Evolutionary conservation across 148 eudicot genomes (phyloP).

Genomic region (Persicaria maculosa): DNA sequence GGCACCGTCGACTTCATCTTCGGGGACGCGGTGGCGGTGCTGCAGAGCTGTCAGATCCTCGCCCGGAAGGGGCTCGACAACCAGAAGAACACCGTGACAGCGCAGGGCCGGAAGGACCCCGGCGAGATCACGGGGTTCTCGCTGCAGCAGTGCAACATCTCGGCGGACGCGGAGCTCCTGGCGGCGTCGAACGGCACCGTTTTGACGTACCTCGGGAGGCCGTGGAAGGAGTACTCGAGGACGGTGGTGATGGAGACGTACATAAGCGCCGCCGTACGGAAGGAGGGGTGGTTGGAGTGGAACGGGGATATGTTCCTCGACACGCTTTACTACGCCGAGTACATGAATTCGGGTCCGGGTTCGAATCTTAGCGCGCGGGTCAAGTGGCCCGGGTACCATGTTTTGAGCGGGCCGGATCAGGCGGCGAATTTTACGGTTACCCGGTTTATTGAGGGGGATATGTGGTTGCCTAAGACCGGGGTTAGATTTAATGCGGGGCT

Average conservation of each 20-base stretch:
- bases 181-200: conserved; percentile 21
- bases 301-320: conserved; percentile 29
- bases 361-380: conserved; percentile 33
- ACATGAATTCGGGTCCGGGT: conserved; percentile 44
- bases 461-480: conserved; percentile 47
- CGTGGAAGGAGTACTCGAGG: conserved; percentile 58
- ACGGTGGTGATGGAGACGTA: conserved; percentile 36
- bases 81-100: conserved; percentile 32
- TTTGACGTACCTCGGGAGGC: conserved; percentile 45
- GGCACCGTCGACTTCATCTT: conserved; percentile 38
- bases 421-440: conserved; percentile 37
- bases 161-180: conserved; percentile 32
- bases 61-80: conserved; percentile 22
- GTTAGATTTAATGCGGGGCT: conserved; percentile 31
- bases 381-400: conserved; percentile 53
- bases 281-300: conserved; percentile 57
- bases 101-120: conserved; percentile 28
- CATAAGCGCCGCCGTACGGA: conserved; percentile 31
- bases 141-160: conserved; percentile 38
- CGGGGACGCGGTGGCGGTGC: conserved; percentile 23
- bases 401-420: conserved; percentile 20
- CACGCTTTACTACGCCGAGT: conserved; percentile 55
- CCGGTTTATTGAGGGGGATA: conserved; percentile 37
- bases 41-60: conserved; percentile 27
- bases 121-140: conserved; percentile 38